Conservation (phyloP, 805 yeast species). For the Spathaspora boniae region DNA sequence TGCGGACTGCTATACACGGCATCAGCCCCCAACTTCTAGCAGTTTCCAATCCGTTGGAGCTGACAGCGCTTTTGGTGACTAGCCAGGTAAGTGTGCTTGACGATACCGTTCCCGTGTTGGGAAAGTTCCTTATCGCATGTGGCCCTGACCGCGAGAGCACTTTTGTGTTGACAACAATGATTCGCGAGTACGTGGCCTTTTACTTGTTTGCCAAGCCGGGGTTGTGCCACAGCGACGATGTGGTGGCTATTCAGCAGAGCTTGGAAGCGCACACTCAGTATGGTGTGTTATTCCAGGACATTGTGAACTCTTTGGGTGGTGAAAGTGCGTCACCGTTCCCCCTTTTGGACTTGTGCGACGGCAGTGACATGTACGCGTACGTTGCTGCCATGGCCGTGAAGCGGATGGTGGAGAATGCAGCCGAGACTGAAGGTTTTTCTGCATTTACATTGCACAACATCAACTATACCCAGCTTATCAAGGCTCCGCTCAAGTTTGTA, state of each 20-base stretch:
- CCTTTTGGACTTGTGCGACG: neutral
- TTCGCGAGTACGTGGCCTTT: conserved; percentile 21
- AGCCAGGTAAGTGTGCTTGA: neutral
- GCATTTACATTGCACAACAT: conserved; percentile 22
- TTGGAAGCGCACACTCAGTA: no score
- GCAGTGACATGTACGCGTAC: conserved; percentile 10
- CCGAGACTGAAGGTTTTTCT: conserved; percentile 14
- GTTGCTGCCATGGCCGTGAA: conserved; percentile 18
- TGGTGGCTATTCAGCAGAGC: no score
- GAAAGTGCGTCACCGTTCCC: no score
- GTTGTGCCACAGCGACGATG: no score
- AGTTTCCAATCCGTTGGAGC: conserved; percentile 45
- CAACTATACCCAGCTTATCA: conserved; percentile 29
- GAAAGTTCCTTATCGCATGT: conserved; percentile 5
- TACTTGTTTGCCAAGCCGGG: no score
- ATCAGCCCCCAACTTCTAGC: conserved; percentile 29
- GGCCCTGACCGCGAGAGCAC: neutral
- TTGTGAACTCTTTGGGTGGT: no score
- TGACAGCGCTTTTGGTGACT: conserved; percentile 32
- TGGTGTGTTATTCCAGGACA: no score
- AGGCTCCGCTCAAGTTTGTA: conserved; percentile 29
- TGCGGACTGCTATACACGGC: conserved; percentile 12
- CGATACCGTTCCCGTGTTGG: conserved; percentile 8
- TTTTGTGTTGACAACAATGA: no score
- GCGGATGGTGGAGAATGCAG: conserved; percentile 11